Base-by-base conservation (phyloP, 495 filamentous ascomycete genomes). In the Cercophora sp. region DNA sequence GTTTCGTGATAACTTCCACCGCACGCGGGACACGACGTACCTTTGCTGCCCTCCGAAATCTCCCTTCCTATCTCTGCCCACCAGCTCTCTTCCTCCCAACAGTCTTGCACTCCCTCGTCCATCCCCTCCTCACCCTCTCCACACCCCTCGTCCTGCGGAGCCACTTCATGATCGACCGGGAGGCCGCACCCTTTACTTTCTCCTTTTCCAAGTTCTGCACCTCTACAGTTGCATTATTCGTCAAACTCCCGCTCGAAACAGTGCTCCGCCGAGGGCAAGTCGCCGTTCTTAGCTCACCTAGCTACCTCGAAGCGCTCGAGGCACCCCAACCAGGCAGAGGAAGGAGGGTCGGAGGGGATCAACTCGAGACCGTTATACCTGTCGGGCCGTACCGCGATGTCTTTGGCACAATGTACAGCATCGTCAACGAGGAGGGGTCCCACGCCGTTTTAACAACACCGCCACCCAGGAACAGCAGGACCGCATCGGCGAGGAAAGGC, bases 211-310 rank as follows among this genome's bases (percentile, higher is more conserved):
- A 84, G 36, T 96, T 96, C 70, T 68, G 87, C 53, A 79, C 85
- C 37, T 86, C 85, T 13, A 80, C 80, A 1, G 75, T 81, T n/a
- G 94, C 94, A 34, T 76, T 96, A 10, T 87, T 87, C 53, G 70
- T 96, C 51, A 86, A 88, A 54, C 79, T 96, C 11, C 93, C 93
- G 0, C 76, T 97, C 15, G 93, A 98, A 63, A 96, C 93, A 2
- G 87, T 96, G 8, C 79, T 96, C 5, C 83, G 93, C 11, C 79
- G 93, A 46, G 93, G 87, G 0, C 93, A 97, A 66, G 85, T 91
- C 41, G 76, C 81, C 5, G 84, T 87, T 0, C 68, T 78, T 11
- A 59, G 65, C 52, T 69, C 70, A 18, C 69, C 65, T 8, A 54
- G 59, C 9, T 78, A 78, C 48, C 48, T 72, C 0, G 32, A 62